Base-by-base conservation (phyloP, 495 filamentous ascomycete species). In the Hyphodiscus hymeniophilus region DNA sequence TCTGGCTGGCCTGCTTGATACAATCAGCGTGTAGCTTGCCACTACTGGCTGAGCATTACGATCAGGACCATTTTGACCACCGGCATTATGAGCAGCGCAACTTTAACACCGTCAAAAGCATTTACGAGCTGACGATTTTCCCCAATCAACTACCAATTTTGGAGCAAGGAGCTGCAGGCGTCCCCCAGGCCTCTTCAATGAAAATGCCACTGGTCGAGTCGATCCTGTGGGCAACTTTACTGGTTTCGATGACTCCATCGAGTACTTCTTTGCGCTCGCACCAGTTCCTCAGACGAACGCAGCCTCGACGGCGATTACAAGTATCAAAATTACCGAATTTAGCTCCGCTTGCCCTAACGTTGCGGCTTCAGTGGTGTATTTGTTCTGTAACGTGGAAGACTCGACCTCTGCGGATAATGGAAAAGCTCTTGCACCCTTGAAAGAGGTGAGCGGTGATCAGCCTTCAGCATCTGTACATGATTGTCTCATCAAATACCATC, bases 101-200 rank as follows among this genome's bases (percentile, higher is more conserved):
- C 50, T 57, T 63, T 57, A 43, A 56, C 12, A 69, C 63, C 44
- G 58, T 69, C 48, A 54, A 51, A 13, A 48, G 42, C 38, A 67
- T 69, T 52, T 69, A 69, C 56, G 60, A 64, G 40, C 62, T 66
- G 17, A 69, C 66, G 46, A 54, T 67, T 40, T 69, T 56, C 47
- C 66, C 66, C 15, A 63, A 67, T 41, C 58, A 69, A n/a, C 21
- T 69, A 0, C 61, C 65, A 41, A 62, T 69, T 44, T 44, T 67
- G 30, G 11, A 28, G 15, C 35, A 47, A 23, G 62, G 62, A 46
- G 57, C 47, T 6, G 45, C 58, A 8, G 62, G 41, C 38, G 59
- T 68, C 2, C 66, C 66, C 0, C 26, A 53, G 63, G 63, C 2
- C 59, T 70, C 24, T 71, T 71, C 58, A 63, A 43, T 49, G 17